Conservation (phyloP, 371 early-diverging fungal genomes). For the Mucor saturninus region DNA sequence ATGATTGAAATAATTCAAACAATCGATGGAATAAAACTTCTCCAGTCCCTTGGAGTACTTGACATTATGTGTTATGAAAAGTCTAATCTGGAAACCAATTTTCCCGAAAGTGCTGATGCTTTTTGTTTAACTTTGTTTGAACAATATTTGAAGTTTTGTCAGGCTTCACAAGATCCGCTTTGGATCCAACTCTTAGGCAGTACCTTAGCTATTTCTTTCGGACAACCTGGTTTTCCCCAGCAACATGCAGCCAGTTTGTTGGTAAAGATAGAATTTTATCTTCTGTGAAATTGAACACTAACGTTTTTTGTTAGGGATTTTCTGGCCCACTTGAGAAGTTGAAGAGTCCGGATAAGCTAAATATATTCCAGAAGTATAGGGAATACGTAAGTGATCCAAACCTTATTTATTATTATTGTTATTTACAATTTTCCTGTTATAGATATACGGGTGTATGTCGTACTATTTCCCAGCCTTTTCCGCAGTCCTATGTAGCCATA, state of each 20-base stretch:
- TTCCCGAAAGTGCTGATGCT: slow-evolving; percentile 13
- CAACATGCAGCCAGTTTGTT: slow-evolving; percentile 35
- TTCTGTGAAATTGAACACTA: background rate
- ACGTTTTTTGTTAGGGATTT: slow-evolving; percentile 15
- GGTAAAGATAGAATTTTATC: slow-evolving; percentile 18
- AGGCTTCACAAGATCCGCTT: slow-evolving; percentile 40
- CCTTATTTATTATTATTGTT: background rate
- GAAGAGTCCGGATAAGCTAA: slow-evolving; percentile 19
- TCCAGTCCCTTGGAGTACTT: slow-evolving; percentile 34
- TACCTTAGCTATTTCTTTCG: slow-evolving; percentile 40
- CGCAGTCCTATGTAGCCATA: slow-evolving; percentile 12
- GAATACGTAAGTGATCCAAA: slow-evolving; percentile 28
- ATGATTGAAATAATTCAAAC: slow-evolving; percentile 32
- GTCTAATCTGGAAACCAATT: slow-evolving; percentile 1
- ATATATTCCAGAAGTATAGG: slow-evolving; percentile 34
- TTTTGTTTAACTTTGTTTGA: slow-evolving; percentile 50
- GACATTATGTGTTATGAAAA: slow-evolving; percentile 27
- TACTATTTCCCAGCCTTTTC: slow-evolving; percentile 33
- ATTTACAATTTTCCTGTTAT: background rate
- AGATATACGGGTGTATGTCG: slow-evolving; percentile 40
- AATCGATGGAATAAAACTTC: slow-evolving; percentile 31
- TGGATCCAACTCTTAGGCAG: slow-evolving; percentile 44
- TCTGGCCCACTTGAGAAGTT: background rate
- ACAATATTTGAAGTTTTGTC: slow-evolving; percentile 41
- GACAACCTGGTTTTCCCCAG: slow-evolving; percentile 35